A percentile compares a stretch with the other conserved stretches of the same genome.
phyloP scores from a whole-genome alignment of 345 rosid genomes.

The Salix dunnii region DNA sequence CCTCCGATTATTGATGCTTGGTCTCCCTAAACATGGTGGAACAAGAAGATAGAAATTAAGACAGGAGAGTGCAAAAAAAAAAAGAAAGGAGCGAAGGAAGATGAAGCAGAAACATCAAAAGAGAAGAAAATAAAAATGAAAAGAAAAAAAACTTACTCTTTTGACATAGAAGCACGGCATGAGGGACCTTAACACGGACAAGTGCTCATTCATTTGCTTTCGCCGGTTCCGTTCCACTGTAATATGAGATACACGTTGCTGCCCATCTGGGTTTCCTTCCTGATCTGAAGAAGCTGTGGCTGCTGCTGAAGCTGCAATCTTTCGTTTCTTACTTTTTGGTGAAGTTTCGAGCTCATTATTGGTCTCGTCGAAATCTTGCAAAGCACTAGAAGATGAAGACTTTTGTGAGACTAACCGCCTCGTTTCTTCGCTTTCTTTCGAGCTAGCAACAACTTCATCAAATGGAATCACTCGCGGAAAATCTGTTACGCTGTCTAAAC shows the following conservation, averaged over 20 bases:
- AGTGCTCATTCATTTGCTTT: constrained; percentile 95
- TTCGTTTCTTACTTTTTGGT: constrained; percentile 46
- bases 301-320: constrained; percentile 2
- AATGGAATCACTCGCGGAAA: constrained; percentile 43
- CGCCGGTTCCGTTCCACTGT: constrained; percentile 95
- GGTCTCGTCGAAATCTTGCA: constrained; percentile 24
- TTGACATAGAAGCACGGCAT: constrained; percentile 99
- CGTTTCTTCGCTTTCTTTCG: constrained; percentile 17
- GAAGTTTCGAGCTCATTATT: constrained; percentile 42
- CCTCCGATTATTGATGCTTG: constrained; percentile 99
- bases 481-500: constrained; percentile 57
- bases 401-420: constrained; percentile 29
- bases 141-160: constrained; percentile 51
- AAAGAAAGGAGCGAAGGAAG: neutral
- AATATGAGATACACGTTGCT: constrained; percentile 70
- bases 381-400: constrained; percentile 27
- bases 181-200: constrained; percentile 74
- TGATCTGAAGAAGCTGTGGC: constrained; percentile 21
- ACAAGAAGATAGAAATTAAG: neutral
- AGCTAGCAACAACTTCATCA: constrained; percentile 24
- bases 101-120: neutral
- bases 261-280: constrained; percentile 50
- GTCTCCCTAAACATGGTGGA: constrained; percentile 58
- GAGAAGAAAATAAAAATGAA: neutral
- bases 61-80: neutral